Evolutionary conservation across 352 stramenopile species (phyloP), one percentile per base, ranked within the genome.

Genomic region (Pythium diclinum): DNA sequence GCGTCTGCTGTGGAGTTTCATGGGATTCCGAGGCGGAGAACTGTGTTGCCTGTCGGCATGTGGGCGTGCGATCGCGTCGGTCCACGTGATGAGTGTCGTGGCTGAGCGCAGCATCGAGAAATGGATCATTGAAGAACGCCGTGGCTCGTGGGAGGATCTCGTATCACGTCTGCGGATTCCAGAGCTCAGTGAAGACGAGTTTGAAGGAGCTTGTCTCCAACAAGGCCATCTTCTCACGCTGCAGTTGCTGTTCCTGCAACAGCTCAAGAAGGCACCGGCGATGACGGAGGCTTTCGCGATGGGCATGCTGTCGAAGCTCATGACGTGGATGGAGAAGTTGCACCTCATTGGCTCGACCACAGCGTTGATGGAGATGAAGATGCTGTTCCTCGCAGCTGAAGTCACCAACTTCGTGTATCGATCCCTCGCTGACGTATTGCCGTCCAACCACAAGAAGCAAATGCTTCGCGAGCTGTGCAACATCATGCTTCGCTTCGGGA

Each of bases 21-120:
- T 91, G 49, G 85, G 77, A 2, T 92, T 94, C 60, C 79, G 84
- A 38, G 81, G 81, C n/a, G 81, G 85, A n/a, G 86, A 93, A 38
- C 63, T 91, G 1, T 87, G 79, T 38, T 94, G 83, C 36, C 59
- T 95, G 8, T 69, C 77, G 7, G 83, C 78, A 0, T 92, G 85
- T 57, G 87, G 87, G 0, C 79, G 81, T n/a, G 79, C 85, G 1
- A 76, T 95, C 34, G 87, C 87, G 34, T 94, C 82, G 0, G 87
- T 95, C 13, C 75, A 92, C 28, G 76, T 92, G 4, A 93, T 95
- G 85, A 89, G 81, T 61, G 75, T 86, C 17, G 81, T 94, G 7
- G 72, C 83, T 0, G 87, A 95, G 63, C 85, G 86, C 38, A 90
- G 85, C 59, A 92, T 95, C 38, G 85, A 93, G 65, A 90, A 89